Evolutionary conservation across 148 eudicot species (phyloP).

Genomic region (Vaccinium myrtillus): DNA sequence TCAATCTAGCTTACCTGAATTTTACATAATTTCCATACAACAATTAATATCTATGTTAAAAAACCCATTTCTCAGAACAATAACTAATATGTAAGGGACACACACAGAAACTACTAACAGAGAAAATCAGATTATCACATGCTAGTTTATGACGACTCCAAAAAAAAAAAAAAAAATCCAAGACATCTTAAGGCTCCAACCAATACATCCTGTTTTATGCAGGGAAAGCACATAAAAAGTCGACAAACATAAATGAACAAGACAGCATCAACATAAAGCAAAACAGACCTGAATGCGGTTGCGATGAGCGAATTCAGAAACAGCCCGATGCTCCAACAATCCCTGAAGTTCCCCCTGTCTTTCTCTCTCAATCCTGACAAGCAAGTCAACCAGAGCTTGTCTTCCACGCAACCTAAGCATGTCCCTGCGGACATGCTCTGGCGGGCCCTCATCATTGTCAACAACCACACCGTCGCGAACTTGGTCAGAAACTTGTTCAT

Average conservation of each 20-base stretch:
- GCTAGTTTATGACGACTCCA: background rate
- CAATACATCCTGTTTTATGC: background rate
- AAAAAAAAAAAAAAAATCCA: background rate
- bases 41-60: background rate
- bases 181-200: background rate
- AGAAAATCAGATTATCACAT: slow-evolving; percentile 13
- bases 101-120: background rate
- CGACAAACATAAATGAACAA: slow-evolving; percentile 20
- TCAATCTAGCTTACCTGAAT: slow-evolving; percentile 2
- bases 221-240: background rate
- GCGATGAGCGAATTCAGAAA: slow-evolving; percentile 96
- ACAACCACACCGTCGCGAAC: slow-evolving; percentile 39
- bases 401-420: slow-evolving; percentile 85
- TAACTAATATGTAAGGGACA: background rate
- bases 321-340: slow-evolving; percentile 89
- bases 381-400: slow-evolving; percentile 89
- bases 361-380: slow-evolving; percentile 87
- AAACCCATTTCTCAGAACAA: background rate
- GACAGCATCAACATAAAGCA: slow-evolving; percentile 12
- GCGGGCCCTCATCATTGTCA: slow-evolving; percentile 57
- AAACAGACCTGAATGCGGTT: slow-evolving; percentile 91
- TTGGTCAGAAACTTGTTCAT: slow-evolving; percentile 50
- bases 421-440: slow-evolving; percentile 80
- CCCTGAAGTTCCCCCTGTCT: slow-evolving; percentile 96
- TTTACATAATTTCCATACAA: background rate